phyloP scores from a whole-genome alignment of 345 rosid species.

The Anacardium occidentale region DNA sequence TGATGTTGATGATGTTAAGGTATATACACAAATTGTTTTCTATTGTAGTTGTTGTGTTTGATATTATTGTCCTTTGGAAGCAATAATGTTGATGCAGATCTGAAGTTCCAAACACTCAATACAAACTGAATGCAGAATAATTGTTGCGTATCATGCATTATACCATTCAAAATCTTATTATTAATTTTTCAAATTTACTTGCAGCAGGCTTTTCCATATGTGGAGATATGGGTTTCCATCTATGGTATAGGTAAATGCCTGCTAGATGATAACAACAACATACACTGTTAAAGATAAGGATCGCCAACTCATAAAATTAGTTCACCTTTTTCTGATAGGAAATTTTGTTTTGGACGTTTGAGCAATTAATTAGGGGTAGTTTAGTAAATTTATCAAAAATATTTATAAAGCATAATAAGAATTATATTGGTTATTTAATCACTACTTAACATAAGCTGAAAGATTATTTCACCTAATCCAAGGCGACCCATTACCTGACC shows the following conservation, averaged over 20 bases:
- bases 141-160: not conserved
- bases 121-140: not conserved
- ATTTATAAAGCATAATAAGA: too few species aligned
- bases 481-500: too few species aligned
- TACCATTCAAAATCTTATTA: not conserved
- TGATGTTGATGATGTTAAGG: constrained; percentile 94
- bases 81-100: not conserved
- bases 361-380: too few species aligned
- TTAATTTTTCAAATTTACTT: too few species aligned
- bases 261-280: not conserved
- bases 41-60: not conserved
- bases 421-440: too few species aligned
- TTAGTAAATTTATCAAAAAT: not conserved
- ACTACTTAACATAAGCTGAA: too few species aligned
- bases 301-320: not conserved
- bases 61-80: not conserved
- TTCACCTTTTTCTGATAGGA: too few species aligned
- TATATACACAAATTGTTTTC: constrained; percentile 9
- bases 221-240: not conserved
- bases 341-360: too few species aligned
- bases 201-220: not conserved
- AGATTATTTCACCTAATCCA: too few species aligned
- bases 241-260: not conserved
- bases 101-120: not conserved
- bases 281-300: constrained; percentile 1